Evolutionary conservation across 768 basidiomycete species (phyloP).

Genomic region (Grammothele lineata): DNA sequence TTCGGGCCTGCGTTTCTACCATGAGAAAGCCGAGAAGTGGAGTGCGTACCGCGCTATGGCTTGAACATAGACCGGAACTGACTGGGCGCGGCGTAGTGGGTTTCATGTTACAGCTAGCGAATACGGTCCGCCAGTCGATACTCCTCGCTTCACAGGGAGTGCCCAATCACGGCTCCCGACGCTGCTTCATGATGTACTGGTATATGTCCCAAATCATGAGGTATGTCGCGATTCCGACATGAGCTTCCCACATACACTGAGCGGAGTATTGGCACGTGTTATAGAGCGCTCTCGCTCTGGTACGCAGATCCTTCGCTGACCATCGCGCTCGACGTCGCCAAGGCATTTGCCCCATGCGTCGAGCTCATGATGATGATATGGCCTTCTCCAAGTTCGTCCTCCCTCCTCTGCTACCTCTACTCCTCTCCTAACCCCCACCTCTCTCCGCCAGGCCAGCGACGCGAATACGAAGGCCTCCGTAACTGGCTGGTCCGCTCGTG

Average conservation of each 20-base stretch:
- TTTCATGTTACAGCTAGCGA: not conserved
- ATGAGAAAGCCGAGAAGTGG: constrained; percentile 28
- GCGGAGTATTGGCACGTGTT: too few species aligned
- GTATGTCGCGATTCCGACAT: constrained; percentile 30
- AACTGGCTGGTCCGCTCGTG: constrained; percentile 46
- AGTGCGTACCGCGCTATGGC: constrained; percentile 14
- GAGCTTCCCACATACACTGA: not conserved
- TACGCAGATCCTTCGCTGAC: constrained; percentile 52
- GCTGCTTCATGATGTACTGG: constrained; percentile 72
- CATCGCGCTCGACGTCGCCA: constrained; percentile 59
- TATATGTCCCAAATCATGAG: constrained; percentile 68
- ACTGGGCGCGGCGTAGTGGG: not conserved
- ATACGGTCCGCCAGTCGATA: constrained; percentile 25
- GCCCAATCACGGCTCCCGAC: constrained; percentile 55
- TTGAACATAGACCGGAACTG: not conserved
- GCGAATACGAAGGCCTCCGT: constrained; percentile 42
- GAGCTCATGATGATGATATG: constrained; percentile 60
- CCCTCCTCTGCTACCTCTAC: not conserved
- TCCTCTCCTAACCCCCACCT: constrained; percentile 10
- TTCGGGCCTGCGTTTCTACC: constrained; percentile 22
- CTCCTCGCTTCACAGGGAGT: constrained; percentile 48
- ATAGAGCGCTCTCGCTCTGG: constrained; percentile 56
- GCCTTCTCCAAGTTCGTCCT: constrained; percentile 54
- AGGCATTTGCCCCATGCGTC: constrained; percentile 51
- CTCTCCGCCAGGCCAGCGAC: constrained; percentile 45